These are phyloP conservation scores for Hyaloscypha hepaticicola DNA, from an alignment of 495 filamentous ascomycete species.

Conservation along the genomic window DNA sequence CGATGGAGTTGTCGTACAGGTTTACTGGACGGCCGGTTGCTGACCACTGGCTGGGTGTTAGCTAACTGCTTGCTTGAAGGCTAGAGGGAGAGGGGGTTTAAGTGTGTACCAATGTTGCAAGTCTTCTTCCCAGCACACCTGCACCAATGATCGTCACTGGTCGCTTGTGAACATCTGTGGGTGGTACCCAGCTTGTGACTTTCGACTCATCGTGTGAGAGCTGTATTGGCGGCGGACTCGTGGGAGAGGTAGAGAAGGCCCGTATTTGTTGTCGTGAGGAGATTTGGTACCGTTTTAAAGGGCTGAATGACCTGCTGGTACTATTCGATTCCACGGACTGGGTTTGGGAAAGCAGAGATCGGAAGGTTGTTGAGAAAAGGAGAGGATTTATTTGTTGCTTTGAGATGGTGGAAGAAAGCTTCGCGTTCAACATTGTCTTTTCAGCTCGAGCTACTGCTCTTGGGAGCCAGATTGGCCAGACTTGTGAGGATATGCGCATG, in stretches of 20 bases:
- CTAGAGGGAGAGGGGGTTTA: no score
- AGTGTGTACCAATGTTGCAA: no score
- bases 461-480: conserved; percentile 22
- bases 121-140: conserved; percentile 38
- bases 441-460: conserved; percentile 13
- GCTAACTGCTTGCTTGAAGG: no score
- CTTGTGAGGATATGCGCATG: conserved; percentile 9
- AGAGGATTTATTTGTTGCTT: neutral
- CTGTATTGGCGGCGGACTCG: conserved; percentile 20
- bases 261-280: conserved; percentile 14
- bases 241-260: conserved; percentile 12
- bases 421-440: neutral
- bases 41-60: conserved; percentile 42
- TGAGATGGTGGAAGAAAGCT: neutral
- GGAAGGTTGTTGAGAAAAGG: conserved; percentile 10
- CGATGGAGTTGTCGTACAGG: conserved; percentile 37
- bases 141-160: conserved; percentile 41
- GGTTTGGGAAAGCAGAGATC: conserved; percentile 2
- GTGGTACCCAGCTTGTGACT: conserved; percentile 18
- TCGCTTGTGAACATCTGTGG: conserved; percentile 31
- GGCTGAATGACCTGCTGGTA: neutral
- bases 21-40: conserved; percentile 37
- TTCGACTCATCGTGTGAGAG: neutral
- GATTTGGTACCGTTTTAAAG: neutral
- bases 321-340: neutral